These are phyloP conservation scores for Plasmodium gonderi DNA, from an alignment of 169 alveolate species.

Conservation along the genomic window DNA sequence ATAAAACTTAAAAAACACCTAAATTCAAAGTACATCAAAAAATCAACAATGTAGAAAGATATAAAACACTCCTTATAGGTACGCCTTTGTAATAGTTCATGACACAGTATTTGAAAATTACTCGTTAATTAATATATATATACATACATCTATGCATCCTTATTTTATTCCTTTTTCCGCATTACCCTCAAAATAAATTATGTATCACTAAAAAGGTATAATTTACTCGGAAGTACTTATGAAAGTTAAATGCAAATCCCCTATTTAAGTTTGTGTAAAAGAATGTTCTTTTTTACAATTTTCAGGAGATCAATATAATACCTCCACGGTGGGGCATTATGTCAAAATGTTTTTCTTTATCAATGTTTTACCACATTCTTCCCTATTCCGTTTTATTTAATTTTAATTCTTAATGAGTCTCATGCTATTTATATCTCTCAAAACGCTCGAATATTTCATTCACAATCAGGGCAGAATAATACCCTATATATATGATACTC, in stretches of 20 bases:
- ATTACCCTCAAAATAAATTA: neutral
- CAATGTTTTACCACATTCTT: neutral
- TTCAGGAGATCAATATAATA: neutral
- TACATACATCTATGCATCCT: neutral
- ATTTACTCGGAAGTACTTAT: neutral
- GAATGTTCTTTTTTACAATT: neutral
- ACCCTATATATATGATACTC: neutral
- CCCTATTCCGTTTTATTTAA: neutral
- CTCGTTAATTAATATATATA: neutral
- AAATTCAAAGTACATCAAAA: neutral
- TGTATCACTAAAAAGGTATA: neutral
- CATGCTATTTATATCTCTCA: neutral
- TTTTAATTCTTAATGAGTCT: neutral
- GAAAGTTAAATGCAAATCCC: neutral
- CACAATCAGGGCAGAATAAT: neutral
- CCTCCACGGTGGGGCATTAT: neutral
- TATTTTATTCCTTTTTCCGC: neutral
- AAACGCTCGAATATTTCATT: neutral
- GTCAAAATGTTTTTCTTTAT: neutral
- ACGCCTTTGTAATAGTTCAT: neutral
- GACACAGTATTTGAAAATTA: neutral
- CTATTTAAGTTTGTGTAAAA: neutral
- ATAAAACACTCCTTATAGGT: neutral
- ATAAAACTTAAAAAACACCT: neutral
- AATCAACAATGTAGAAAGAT: neutral